These are phyloP conservation scores for Scutellaria barbata DNA, from an alignment of 257 asterid genomes.

Conservation along the genomic window DNA sequence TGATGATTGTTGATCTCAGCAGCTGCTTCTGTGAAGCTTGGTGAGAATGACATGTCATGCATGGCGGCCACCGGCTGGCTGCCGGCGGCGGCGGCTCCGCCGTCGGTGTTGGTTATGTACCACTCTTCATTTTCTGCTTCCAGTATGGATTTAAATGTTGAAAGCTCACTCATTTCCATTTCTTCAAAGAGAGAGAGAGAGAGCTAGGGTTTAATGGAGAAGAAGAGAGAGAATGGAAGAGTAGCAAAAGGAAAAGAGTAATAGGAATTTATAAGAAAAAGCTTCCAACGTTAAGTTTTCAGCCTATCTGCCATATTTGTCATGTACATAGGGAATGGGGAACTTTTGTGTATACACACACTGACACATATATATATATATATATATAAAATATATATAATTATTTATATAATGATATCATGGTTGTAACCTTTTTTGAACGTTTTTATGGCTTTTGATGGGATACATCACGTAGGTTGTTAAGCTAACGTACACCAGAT, in stretches of 20 bases:
- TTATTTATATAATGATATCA: not conserved
- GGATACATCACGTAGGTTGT: conserved; percentile 36
- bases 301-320: conserved; percentile 21
- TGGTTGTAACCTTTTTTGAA: conserved; percentile 21
- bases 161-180: conserved; percentile 56
- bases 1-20: conserved; percentile 42
- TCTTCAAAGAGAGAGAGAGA: conserved; percentile 33
- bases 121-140: conserved; percentile 74
- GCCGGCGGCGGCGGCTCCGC: no score
- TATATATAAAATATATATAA: no score
- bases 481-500: conserved; percentile 31
- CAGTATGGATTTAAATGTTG: conserved; percentile 78
- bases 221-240: conserved; percentile 13
- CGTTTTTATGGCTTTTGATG: conserved; percentile 31
- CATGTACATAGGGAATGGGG: conserved; percentile 16
- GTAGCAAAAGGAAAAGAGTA: not conserved
- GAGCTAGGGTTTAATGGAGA: not conserved
- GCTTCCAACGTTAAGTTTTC: conserved; percentile 43
- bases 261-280: conserved; percentile 22
- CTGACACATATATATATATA: no score
- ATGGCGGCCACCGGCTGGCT: conserved; percentile 33
- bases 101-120: conserved; percentile 44
- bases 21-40: conserved; percentile 51
- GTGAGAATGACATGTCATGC: conserved; percentile 61
- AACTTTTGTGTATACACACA: not conserved